Evolutionary conservation across 225 moss, liverwort and hornwort genomes (phyloP), one percentile per base, ranked within the genome.

Genomic region (Sphagnum contortum): DNA sequence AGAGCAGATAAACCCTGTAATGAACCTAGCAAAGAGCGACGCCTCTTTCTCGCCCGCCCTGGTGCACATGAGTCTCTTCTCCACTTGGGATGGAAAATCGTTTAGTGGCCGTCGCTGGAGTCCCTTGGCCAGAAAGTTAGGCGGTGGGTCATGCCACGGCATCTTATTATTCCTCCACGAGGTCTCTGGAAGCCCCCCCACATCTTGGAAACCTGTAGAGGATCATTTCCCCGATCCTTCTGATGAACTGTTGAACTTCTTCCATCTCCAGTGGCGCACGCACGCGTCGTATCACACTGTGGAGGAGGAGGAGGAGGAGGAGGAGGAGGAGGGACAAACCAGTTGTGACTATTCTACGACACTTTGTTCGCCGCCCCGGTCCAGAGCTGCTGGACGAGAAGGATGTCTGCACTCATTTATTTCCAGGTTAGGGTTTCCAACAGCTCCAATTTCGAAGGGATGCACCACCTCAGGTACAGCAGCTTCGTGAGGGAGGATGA

Each of bases 121-220:
- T 45, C 83, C 87, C 64, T 73, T 74, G 53, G 87, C 74, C 48
- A 91, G 76, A 44, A 67, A 64, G 46, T 54, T 50, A 12, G 89
- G 85, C 13, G 81, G 79, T 59, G 92, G 96, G 11, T 78, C 72
- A 50, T 77, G 87, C 96, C 96, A 96, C 7, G 92, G 92, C 92
- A 90, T 88, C 72, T 29, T 29, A 29, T 96, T 96, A 48, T 90
- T 92, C 66, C 79, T 81, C 92, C 88, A 90, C 10, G 90, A 82
- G 5, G 82, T 85, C 49, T 74, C 5, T 3, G 78, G 87, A 75
- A 92, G 69, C 7, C 92, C 88, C 65, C 29, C 29, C 29, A 29
- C 87, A 83, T 64, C 78, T 66, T 60, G 77, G 72, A 0, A 90
- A 48, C 57, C 69, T 74, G 12, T 45, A 29, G 29, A 29, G 83